phyloP scores from a whole-genome alignment of 306 rosid genomes.

The Dryas alaskensis region DNA sequence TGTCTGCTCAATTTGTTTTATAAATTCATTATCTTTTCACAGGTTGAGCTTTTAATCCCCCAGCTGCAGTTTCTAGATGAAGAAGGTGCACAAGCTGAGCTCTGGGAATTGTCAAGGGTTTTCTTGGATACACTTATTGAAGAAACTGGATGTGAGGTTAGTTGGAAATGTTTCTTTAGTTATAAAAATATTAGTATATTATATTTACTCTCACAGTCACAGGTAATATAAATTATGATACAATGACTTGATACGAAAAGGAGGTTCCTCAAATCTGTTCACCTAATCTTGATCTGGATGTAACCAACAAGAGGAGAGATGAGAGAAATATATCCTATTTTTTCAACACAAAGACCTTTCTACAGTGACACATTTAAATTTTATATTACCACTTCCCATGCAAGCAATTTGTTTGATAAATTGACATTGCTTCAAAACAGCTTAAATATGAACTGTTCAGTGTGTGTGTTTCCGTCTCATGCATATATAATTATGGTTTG shows the following conservation, averaged over 20 bases:
- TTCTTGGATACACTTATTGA: constrained; percentile 76
- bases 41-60: constrained; percentile 97
- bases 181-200: not conserved
- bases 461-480: no score
- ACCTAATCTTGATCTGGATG: not conserved
- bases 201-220: not conserved
- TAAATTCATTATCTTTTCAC: constrained; percentile 19
- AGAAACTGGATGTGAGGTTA: constrained; percentile 66
- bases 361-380: not conserved
- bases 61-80: constrained; percentile 93
- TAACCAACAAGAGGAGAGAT: no score
- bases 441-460: not conserved
- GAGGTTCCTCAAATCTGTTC: no score
- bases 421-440: not conserved
- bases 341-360: not conserved
- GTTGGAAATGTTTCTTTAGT: constrained; percentile 17
- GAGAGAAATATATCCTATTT: not conserved
- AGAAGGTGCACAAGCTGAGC: constrained; percentile 96
- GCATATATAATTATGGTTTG: not conserved
- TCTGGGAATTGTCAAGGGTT: constrained; percentile 80
- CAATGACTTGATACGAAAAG: no score
- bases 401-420: not conserved
- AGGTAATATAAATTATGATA: not conserved
- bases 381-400: not conserved
- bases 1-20: not conserved